Evolutionary conservation across 495 filamentous ascomycete species (phyloP).

Genomic region (Neurospora cerealis): DNA sequence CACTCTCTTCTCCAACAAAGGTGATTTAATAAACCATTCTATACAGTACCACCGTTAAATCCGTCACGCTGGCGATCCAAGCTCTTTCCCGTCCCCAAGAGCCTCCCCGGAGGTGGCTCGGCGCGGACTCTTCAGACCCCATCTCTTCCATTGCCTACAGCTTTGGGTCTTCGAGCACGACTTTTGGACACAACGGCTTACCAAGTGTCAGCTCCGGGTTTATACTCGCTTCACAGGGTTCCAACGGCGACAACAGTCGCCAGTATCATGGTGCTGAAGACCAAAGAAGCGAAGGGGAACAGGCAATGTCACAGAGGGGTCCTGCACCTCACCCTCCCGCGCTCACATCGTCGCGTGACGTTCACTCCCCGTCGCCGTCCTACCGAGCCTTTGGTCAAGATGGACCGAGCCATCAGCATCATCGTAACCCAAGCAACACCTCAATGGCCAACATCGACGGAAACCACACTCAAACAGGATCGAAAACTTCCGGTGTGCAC

Average conservation of each 20-base stretch:
- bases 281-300: slow-evolving; percentile 43
- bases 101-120: slow-evolving; percentile 17
- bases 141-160: slow-evolving; percentile 8
- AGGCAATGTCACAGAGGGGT: slow-evolving; percentile 51
- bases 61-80: slow-evolving; percentile 25
- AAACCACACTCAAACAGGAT: slow-evolving; percentile 24
- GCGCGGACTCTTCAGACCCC: slow-evolving; percentile 9
- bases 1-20: slow-evolving; percentile 2
- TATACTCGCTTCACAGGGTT: slow-evolving; percentile 7
- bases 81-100: slow-evolving; percentile 14
- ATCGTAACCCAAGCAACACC: slow-evolving; percentile 19
- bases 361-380: slow-evolving; percentile 17
- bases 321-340: slow-evolving; percentile 35
- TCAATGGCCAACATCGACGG: slow-evolving; percentile 21
- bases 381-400: slow-evolving; percentile 14
- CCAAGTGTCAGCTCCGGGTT: slow-evolving; percentile 17
- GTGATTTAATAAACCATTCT: background rate
- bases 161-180: slow-evolving; percentile 6
- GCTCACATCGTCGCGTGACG: slow-evolving; percentile 18
- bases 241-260: slow-evolving; percentile 23
- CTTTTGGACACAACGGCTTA: slow-evolving; percentile 22
- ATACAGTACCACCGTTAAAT: slow-evolving; percentile 3
- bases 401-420: slow-evolving; percentile 17
- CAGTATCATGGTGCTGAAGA: slow-evolving; percentile 45
- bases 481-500: slow-evolving; percentile 36